Evolutionary conservation across 768 basidiomycete genomes (phyloP).

Genomic region (Clavulina sp.): DNA sequence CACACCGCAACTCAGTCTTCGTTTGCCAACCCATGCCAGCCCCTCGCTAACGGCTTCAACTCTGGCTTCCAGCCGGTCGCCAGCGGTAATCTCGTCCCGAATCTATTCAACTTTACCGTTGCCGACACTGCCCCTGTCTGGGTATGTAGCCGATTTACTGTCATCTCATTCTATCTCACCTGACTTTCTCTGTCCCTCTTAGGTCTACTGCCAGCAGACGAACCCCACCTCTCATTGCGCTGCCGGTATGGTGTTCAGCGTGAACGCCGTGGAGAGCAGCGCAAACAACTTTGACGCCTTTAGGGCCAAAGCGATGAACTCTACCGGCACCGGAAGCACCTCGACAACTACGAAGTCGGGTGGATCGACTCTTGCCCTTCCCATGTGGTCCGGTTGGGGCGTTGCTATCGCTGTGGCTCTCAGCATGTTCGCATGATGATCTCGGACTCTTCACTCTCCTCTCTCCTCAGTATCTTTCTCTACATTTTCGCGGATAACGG

Average conservation of each 20-base stretch:
- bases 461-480: background rate
- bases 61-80: conserved; percentile 10
- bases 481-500: too few species aligned
- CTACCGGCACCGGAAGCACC: background rate
- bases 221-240: conserved; percentile 8
- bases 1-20: conserved; percentile 8
- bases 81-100: conserved; percentile 5
- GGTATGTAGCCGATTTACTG: background rate
- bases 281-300: conserved; percentile 11
- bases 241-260: conserved; percentile 11
- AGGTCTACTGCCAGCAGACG: conserved; percentile 6
- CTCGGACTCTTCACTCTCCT: background rate
- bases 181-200: background rate
- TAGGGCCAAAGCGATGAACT: conserved; percentile 6
- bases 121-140: conserved; percentile 9
- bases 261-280: conserved; percentile 9
- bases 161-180: background rate
- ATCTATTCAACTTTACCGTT: conserved; percentile 9
- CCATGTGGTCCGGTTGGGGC: too few species aligned
- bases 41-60: conserved; percentile 5
- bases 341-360: background rate
- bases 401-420: too few species aligned
- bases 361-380: too few species aligned
- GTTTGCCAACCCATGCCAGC: conserved; percentile 9
- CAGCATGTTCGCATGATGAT: too few species aligned